These are phyloP conservation scores for Aspergillus transmontanensis DNA, from an alignment of 2,329 filamentous ascomycete genomes.

Conservation along the genomic window DNA sequence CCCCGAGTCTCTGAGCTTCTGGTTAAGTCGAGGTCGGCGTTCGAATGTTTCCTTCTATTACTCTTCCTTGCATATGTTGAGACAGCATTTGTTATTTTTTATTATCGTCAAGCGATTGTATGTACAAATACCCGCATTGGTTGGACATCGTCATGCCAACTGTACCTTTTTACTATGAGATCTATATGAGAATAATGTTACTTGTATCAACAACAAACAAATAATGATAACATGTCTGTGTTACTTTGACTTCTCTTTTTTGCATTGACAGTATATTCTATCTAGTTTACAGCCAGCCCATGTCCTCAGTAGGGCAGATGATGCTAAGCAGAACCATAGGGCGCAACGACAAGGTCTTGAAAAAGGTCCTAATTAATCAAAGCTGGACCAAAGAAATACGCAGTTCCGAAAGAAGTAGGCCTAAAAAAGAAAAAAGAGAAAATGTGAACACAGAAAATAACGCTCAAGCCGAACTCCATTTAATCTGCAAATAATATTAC, in stretches of 20 bases:
- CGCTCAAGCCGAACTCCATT: slow-evolving; percentile 19
- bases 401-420: neutral
- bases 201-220: slow-evolving; percentile 6
- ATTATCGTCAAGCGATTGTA: neutral
- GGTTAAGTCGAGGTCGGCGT: neutral
- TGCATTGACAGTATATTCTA: slow-evolving; percentile 10
- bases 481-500: slow-evolving; percentile 1
- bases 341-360: neutral
- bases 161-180: slow-evolving; percentile 9
- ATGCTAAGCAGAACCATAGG: neutral
- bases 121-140: neutral
- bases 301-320: neutral
- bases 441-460: slow-evolving; percentile 10
- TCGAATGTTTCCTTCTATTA: neutral
- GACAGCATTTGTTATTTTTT: neutral
- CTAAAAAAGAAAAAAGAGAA: neutral
- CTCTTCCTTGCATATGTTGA: neutral
- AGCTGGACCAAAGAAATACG: neutral
- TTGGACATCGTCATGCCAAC: neutral
- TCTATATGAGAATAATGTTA: neutral
- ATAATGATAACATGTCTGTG: neutral
- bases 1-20: neutral
- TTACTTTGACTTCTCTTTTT: neutral
- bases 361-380: neutral
- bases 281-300: slow-evolving; percentile 13